A percentile compares a stretch with the other conserved stretches of the same genome.
Evolutionary conservation across 345 rosid species (phyloP).

Genomic region (Brassica nigra): DNA sequence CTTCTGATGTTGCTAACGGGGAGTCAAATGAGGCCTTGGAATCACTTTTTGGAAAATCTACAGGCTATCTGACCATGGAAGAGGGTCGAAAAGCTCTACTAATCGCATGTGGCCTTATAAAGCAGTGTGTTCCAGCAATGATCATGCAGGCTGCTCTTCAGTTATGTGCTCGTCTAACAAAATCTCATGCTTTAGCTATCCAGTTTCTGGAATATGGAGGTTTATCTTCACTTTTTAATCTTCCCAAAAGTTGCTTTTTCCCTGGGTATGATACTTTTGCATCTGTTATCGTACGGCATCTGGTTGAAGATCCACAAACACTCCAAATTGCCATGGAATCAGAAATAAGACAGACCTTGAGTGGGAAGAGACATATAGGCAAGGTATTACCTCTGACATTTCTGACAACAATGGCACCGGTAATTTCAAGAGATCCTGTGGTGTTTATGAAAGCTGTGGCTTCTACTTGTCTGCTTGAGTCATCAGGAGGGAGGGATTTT

Average conservation of each 20-base stretch:
- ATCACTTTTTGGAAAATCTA: slow-evolving; percentile 71
- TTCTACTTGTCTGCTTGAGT: slow-evolving; percentile 82
- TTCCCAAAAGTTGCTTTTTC: slow-evolving; percentile 82
- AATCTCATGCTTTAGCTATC: slow-evolving; percentile 71
- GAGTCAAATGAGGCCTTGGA: slow-evolving; percentile 55
- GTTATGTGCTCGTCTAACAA: slow-evolving; percentile 90
- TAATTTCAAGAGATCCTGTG: slow-evolving; percentile 83
- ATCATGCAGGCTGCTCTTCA: slow-evolving; percentile 97
- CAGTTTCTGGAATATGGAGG: slow-evolving; percentile 90
- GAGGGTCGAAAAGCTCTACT: slow-evolving; percentile 71
- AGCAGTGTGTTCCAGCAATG: slow-evolving; percentile 81
- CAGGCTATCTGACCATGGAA: slow-evolving; percentile 75
- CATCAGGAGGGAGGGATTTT: slow-evolving; percentile 79
- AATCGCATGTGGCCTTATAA: slow-evolving; percentile 71
- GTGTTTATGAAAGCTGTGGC: slow-evolving; percentile 88
- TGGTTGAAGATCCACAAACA: slow-evolving; percentile 95
- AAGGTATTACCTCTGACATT: slow-evolving; percentile 66
- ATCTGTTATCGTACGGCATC: slow-evolving; percentile 83
- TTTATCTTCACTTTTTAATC: slow-evolving; percentile 72
- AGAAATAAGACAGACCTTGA: slow-evolving; percentile 82
- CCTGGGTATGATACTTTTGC: slow-evolving; percentile 91
- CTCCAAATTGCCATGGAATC: slow-evolving; percentile 96
- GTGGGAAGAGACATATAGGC: slow-evolving; percentile 74
- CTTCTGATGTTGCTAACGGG: slow-evolving; percentile 53
- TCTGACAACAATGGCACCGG: slow-evolving; percentile 87